Base-by-base conservation (phyloP, 108 stramenopile genomes). In the Aurantiochytrium sp. region DNA sequence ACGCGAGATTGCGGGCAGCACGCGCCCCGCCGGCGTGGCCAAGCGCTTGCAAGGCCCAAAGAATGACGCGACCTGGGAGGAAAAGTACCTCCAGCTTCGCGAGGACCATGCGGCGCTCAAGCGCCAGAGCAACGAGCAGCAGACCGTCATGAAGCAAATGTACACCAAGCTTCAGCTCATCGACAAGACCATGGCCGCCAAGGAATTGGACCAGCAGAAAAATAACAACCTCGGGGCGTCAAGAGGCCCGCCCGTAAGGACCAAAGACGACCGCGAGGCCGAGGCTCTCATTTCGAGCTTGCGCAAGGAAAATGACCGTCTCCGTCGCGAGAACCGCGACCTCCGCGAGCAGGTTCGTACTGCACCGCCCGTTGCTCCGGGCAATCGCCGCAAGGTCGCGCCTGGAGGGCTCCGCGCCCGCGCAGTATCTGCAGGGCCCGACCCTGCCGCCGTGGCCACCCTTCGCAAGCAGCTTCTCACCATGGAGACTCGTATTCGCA, bases 81-180 rank as follows among this genome's bases (percentile, higher is more conserved):
- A 90, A 37, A 86, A 87, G 36, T 90, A 90, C 68, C 54, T 89
- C 6, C 54, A 41, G 4, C 88, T 90, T 8, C 89, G 88, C 15
- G 90, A 90, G 21, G 85, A 90, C 32, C 90, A 89, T 89, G 87
- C 55, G 24, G 42, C 87, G 45, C 90, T 90, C 37, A 90, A 89
- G 32, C 90, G 88, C 37, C 89, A 89, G 53, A 73, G 89, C 53
- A 90, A 90, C 31, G 89, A 90, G 48, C 90, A 90, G 31, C 89
- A 90, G 52, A 87, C 85, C 24, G 81, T 81, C 0, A 90, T 90
- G 85, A 27, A 32, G 55, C 36, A 36, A 27, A 68, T 68, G 68
- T 32, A 37, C n/a, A 39, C 68, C 34, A 68, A 87, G 24, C 65
- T 68, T 21, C 52, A 68, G 17, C 8, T 68, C 87, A 68, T 55